Evolutionary conservation across 2,329 filamentous ascomycete genomes (phyloP).

Genomic region (Ophiocordyceps polyrhachis-furcata): DNA sequence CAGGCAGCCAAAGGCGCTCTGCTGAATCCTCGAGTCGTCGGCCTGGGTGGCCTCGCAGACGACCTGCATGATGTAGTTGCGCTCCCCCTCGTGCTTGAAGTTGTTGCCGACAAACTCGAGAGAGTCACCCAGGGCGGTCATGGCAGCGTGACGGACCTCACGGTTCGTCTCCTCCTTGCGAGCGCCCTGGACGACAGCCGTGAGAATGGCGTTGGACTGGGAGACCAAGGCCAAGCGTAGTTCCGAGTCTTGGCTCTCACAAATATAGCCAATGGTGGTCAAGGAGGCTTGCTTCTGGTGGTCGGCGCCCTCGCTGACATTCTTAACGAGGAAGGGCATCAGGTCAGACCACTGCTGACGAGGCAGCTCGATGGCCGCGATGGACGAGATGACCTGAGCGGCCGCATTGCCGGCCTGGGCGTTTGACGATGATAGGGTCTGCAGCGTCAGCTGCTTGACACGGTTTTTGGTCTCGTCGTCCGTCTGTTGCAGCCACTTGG

Average conservation of each 20-base stretch:
- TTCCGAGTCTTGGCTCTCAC: conserved; percentile 82
- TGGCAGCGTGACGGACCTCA: conserved; percentile 83
- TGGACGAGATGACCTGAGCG: conserved; percentile 87
- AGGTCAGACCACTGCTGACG: conserved; percentile 85
- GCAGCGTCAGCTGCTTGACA: conserved; percentile 79
- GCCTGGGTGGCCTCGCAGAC: conserved; percentile 98
- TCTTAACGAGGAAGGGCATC: conserved; percentile 75
- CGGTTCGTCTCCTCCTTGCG: conserved; percentile 86
- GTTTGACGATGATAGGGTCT: conserved; percentile 67
- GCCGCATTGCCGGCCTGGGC: conserved; percentile 71
- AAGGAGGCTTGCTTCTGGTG: conserved; percentile 88
- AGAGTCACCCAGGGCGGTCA: conserved; percentile 85
- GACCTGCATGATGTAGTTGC: conserved; percentile 99
- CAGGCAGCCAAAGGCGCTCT: conserved; percentile 88
- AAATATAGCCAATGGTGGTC: conserved; percentile 95
- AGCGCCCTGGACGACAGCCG: conserved; percentile 91
- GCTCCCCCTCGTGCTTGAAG: conserved; percentile 97
- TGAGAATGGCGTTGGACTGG: conserved; percentile 95
- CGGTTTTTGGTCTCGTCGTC: conserved; percentile 65
- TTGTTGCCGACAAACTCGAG: conserved; percentile 96
- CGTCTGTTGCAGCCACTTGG: conserved; percentile 78
- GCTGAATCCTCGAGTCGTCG: conserved; percentile 75
- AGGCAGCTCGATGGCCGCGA: conserved; percentile 87
- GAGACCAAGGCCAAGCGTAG: conserved; percentile 61
- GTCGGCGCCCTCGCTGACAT: conserved; percentile 71